Percentiles rank a stretch among this genome's conserved stretches.
phyloP scores from a whole-genome alignment of 129 eudicot species.

The Tanacetum coccineum region DNA sequence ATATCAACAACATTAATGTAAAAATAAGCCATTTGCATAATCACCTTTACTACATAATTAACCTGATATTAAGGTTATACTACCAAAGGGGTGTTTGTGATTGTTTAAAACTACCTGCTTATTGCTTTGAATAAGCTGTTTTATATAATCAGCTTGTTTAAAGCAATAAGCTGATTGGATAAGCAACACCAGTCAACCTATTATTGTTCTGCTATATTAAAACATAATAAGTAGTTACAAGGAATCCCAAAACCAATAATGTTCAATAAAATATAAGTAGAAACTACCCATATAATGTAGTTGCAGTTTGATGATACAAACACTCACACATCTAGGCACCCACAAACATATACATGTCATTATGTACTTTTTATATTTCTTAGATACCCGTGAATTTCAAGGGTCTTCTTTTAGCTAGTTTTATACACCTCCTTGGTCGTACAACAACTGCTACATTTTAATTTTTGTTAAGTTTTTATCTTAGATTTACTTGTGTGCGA shows the following conservation, averaged over 20 bases:
- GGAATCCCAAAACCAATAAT: not conserved
- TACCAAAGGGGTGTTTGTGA: too few species aligned
- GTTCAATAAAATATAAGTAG: not conserved
- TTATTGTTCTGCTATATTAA: too few species aligned
- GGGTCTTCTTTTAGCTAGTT: too few species aligned
- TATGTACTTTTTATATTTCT: too few species aligned
- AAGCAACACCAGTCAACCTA: too few species aligned
- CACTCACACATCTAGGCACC: not conserved
- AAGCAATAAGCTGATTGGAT: too few species aligned
- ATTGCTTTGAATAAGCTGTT: too few species aligned
- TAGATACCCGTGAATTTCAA: too few species aligned
- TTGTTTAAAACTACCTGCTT: too few species aligned
- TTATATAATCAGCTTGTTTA: too few species aligned
- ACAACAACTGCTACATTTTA: not conserved
- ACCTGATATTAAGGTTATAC: not conserved
- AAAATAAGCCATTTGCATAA: not conserved
- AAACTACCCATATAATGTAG: not conserved
- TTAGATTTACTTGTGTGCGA: not conserved
- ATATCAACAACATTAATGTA: slow-evolving; percentile 22
- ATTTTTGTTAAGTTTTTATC: not conserved
- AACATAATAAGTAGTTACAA: too few species aligned
- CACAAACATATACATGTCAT: not conserved
- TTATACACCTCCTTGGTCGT: not conserved
- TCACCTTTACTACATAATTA: not conserved
- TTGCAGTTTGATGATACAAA: not conserved